Conservation (phyloP, 805 yeast genomes). For the Saturnispora serradocipensis region DNA sequence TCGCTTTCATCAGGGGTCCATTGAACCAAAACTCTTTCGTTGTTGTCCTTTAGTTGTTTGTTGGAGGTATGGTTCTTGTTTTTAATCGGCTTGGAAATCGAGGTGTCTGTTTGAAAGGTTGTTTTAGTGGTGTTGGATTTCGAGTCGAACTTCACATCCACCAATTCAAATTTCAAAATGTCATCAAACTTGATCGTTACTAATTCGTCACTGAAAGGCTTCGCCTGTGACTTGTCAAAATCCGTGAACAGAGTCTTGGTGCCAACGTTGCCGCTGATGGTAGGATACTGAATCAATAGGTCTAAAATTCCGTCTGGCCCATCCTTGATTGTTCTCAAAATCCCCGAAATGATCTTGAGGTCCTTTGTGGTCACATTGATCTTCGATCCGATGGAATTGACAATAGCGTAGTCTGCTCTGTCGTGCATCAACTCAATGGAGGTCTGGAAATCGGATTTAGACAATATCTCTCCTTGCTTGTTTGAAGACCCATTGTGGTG, state of each 20-base stretch:
- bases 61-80: background rate
- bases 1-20: conserved; percentile 70
- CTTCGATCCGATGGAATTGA: conserved; percentile 50
- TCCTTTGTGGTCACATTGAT: conserved; percentile 48
- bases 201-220: conserved; percentile 9
- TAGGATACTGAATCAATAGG: conserved; percentile 46
- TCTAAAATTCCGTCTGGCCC: conserved; percentile 37
- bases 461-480: conserved; percentile 9
- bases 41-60: conserved; percentile 26
- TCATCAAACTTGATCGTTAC: conserved; percentile 10
- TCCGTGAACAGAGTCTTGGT: conserved; percentile 34
- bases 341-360: conserved; percentile 42
- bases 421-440: conserved; percentile 37
- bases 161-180: conserved; percentile 9
- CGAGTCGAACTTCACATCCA: background rate
- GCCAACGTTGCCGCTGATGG: conserved; percentile 29
- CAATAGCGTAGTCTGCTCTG: conserved; percentile 44
- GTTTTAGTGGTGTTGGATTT: conserved; percentile 3
- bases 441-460: conserved; percentile 23
- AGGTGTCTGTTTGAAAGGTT: conserved; percentile 73
- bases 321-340: conserved; percentile 40
- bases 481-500: background rate
- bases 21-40: conserved; percentile 66
- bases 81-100: conserved; percentile 46
- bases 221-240: conserved; percentile 2